Evolutionary conservation across 2,329 filamentous ascomycete genomes (phyloP).

Genomic region (Rhinocladiella similis): DNA sequence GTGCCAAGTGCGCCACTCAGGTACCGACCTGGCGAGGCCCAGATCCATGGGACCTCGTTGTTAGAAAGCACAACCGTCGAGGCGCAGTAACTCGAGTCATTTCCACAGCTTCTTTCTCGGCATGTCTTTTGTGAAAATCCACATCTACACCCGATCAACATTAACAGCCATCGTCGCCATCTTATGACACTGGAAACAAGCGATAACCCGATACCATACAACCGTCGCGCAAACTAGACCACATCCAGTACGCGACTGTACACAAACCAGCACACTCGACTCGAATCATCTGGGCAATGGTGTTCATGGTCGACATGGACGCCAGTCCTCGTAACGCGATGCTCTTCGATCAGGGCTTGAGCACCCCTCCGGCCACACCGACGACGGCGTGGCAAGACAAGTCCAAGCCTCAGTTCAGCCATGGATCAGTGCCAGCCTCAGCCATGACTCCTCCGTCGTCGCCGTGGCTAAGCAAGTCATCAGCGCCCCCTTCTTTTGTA

Average conservation of each 20-base stretch:
- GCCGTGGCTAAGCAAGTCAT: slow-evolving; percentile 11
- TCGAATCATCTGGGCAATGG: background rate
- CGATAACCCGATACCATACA: too few relatives aligned
- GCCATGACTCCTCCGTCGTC: slow-evolving; percentile 26
- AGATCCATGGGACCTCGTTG: background rate
- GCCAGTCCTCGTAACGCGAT: slow-evolving; percentile 13
- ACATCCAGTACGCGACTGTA: background rate
- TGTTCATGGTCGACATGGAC: slow-evolving; percentile 10
- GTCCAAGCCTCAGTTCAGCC: slow-evolving; percentile 1
- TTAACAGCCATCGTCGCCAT: background rate
- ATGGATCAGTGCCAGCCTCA: slow-evolving; percentile 1
- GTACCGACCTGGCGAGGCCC: background rate
- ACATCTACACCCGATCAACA: background rate
- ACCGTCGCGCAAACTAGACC: too few relatives aligned
- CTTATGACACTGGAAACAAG: slow-evolving; percentile 2
- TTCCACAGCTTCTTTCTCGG: background rate
- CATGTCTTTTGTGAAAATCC: background rate
- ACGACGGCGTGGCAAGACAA: background rate
- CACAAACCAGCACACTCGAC: background rate
- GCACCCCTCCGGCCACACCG: slow-evolving; percentile 23
- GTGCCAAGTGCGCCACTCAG: too few relatives aligned
- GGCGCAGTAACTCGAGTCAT: background rate
- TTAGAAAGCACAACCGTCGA: background rate
- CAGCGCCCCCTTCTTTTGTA: slow-evolving; percentile 14
- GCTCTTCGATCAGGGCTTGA: slow-evolving; percentile 10